A percentile compares a stretch with the other conserved stretches of the same genome.
Conservation (phyloP, 306 rosid species). For the Boehmeria nivea region DNA sequence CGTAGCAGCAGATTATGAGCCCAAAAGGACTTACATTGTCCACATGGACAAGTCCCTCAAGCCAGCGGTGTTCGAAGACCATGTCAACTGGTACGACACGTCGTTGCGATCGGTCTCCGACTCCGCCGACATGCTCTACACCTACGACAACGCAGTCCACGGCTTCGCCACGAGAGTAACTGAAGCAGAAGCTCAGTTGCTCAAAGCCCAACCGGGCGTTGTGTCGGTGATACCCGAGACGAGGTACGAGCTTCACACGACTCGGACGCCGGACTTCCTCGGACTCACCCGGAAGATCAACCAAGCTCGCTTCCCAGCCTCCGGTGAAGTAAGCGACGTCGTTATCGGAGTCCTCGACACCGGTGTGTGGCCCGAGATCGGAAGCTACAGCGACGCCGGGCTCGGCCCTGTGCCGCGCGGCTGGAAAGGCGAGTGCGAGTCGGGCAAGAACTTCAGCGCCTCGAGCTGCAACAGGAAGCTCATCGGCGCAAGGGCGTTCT, state of each 20-base stretch:
- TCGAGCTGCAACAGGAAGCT: slow-evolving; percentile 23
- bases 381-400: slow-evolving; percentile 29
- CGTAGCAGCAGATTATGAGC: neutral
- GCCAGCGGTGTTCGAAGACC: neutral
- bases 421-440: slow-evolving; percentile 23
- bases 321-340: slow-evolving; percentile 11
- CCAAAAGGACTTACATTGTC: neutral
- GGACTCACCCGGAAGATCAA: neutral
- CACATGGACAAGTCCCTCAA: neutral
- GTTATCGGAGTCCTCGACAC: slow-evolving; percentile 19
- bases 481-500: slow-evolving; percentile 15
- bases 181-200: neutral
- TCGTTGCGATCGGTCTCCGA: neutral
- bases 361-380: slow-evolving; percentile 24
- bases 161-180: slow-evolving; percentile 11
- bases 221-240: neutral
- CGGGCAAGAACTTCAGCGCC: slow-evolving; percentile 9
- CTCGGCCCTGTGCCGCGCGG: slow-evolving; percentile 11
- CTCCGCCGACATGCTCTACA: slow-evolving; percentile 9
- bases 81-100: neutral
- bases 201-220: neutral
- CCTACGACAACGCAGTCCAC: slow-evolving; percentile 16
- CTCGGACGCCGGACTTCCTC: slow-evolving; percentile 12
- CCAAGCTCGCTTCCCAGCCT: slow-evolving; percentile 15
- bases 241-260: slow-evolving; percentile 10